Percentiles rank a stretch among this genome's conserved stretches.
Conservation (phyloP, 2,329 filamentous ascomycete species). For the Arthroderma uncinatum region DNA sequence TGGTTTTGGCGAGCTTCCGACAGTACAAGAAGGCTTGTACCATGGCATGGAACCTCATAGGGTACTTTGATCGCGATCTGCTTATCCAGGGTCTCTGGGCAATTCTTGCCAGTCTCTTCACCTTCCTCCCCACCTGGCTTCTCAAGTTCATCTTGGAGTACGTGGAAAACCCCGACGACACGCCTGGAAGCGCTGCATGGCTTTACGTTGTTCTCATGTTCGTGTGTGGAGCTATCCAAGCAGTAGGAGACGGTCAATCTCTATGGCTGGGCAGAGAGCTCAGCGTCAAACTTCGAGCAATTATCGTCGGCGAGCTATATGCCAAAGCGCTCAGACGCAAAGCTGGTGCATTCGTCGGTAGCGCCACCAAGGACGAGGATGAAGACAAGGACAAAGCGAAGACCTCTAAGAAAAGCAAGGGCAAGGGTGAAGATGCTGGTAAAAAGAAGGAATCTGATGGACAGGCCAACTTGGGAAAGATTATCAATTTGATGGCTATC, state of each 20-base stretch:
- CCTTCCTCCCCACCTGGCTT: constrained; percentile 82
- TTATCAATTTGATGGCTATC: constrained; percentile 98
- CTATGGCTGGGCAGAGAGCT: constrained; percentile 91
- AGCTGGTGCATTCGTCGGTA: constrained; percentile 66
- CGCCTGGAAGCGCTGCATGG: constrained; percentile 83
- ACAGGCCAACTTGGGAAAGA: constrained; percentile 89
- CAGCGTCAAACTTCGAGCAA: constrained; percentile 82
- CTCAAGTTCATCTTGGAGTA: constrained; percentile 87
- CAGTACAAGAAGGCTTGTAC: constrained; percentile 71
- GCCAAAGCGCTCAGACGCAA: constrained; percentile 88
- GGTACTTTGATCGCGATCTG: constrained; percentile 69
- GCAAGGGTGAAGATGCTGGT: constrained; percentile 18
- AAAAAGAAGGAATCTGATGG: constrained; percentile 43
- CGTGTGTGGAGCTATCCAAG: constrained; percentile 67
- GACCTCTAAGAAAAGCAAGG: constrained; percentile 18
- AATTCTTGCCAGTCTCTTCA: constrained; percentile 65
- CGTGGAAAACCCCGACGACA: constrained; percentile 67
- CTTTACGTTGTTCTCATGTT: constrained; percentile 88
- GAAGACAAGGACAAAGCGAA: constrained; percentile 24
- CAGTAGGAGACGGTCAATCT: constrained; percentile 71
- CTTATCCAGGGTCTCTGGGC: constrained; percentile 72
- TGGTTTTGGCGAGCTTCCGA: constrained; percentile 70
- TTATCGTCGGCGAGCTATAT: constrained; percentile 96
- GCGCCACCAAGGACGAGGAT: constrained; percentile 32
- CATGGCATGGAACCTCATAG: constrained; percentile 67